A percentile compares a stretch with the other conserved stretches of the same genome.
Evolutionary conservation across 768 basidiomycete genomes (phyloP).

Genomic region (Lepiota subincarnata): DNA sequence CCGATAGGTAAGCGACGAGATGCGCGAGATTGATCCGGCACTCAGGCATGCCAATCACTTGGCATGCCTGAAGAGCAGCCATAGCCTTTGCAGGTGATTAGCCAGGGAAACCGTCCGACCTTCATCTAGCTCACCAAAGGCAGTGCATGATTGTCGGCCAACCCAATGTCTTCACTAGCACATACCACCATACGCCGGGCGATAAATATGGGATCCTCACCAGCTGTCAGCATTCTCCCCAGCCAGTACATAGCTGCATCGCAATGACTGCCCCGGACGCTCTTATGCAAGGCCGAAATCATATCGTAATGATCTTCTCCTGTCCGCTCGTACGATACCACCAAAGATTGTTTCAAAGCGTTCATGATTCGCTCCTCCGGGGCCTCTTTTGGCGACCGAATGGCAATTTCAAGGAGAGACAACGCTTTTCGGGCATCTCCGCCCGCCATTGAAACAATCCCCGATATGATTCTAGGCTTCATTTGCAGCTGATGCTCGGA

Average conservation of each 20-base stretch:
- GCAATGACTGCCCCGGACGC: slow-evolving; percentile 71
- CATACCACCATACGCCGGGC: slow-evolving; percentile 72
- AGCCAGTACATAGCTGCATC: slow-evolving; percentile 86
- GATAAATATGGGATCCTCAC: slow-evolving; percentile 79
- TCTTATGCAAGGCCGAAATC: slow-evolving; percentile 84
- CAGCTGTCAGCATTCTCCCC: slow-evolving; percentile 75
- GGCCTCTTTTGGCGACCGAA: slow-evolving; percentile 38
- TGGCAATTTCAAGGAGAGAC: slow-evolving; percentile 68
- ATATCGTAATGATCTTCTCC: slow-evolving; percentile 78
- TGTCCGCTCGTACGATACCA: slow-evolving; percentile 66
- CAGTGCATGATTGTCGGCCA: slow-evolving; percentile 74
- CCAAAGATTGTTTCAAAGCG: slow-evolving; percentile 58
- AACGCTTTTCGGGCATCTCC: slow-evolving; percentile 80
- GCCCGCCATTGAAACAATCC: slow-evolving; percentile 48
- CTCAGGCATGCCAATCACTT: slow-evolving; percentile 76
- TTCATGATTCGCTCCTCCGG: slow-evolving; percentile 48
- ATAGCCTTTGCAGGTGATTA: slow-evolving; percentile 41
- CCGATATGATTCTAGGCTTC: slow-evolving; percentile 41
- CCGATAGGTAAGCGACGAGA: slow-evolving; percentile 72
- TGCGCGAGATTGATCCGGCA: slow-evolving; percentile 78
- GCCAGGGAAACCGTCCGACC: not conserved
- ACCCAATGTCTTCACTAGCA: slow-evolving; percentile 83
- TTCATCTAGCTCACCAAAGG: slow-evolving; percentile 50
- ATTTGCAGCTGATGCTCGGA: slow-evolving; percentile 31
- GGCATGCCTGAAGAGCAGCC: slow-evolving; percentile 60